phyloP scores from a whole-genome alignment of 257 asterid species.

The Penstemon davidsonii region DNA sequence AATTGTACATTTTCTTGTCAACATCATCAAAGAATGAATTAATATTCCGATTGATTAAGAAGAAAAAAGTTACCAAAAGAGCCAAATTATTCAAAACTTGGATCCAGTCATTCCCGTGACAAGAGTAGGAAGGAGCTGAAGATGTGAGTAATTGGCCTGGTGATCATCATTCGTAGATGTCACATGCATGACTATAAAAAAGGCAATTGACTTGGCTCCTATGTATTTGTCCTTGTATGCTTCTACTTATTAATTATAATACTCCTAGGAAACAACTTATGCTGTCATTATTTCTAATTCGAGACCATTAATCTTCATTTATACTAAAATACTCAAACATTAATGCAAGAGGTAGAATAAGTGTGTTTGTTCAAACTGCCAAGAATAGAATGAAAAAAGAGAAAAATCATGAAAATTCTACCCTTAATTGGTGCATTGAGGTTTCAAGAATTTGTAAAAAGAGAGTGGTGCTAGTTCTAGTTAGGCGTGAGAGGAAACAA shows the following conservation, averaged over 20 bases:
- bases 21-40: neutral
- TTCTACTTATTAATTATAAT: no score
- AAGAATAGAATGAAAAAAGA: neutral
- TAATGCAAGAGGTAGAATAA: no score
- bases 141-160: neutral
- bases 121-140: neutral
- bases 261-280: no score
- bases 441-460: neutral
- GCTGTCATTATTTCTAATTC: no score
- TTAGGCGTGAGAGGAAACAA: slow-evolving; percentile 17
- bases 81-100: slow-evolving; percentile 5
- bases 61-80: neutral
- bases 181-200: neutral
- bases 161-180: neutral
- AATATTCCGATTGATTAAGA: neutral
- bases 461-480: slow-evolving; percentile 4
- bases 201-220: neutral
- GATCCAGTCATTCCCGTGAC: slow-evolving; percentile 12
- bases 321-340: no score
- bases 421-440: neutral
- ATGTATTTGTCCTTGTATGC: no score
- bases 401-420: neutral
- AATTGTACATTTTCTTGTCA: no score
- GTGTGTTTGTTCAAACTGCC: neutral
- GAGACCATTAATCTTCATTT: neutral